Percentiles rank a stretch among this genome's conserved stretches.
These are phyloP conservation scores for Beta vulgaris DNA, from an alignment of 148 eudicot genomes.

Conservation along the genomic window DNA sequence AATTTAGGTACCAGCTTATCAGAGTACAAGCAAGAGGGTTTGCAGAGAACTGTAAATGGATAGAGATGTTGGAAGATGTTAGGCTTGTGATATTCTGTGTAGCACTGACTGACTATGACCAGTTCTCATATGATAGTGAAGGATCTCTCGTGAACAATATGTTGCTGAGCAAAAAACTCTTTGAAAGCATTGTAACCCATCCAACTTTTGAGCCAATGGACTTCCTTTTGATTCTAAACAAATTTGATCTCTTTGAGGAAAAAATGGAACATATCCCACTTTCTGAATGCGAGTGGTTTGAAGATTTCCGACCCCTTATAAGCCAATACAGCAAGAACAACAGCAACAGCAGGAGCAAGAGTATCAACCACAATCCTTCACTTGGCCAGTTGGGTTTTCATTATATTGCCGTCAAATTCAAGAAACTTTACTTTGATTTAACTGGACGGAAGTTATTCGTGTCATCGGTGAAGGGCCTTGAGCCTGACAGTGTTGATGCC, in stretches of 20 bases:
- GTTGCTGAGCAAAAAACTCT: conserved; percentile 70
- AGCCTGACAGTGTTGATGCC: conserved; percentile 70
- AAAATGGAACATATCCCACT: conserved; percentile 75
- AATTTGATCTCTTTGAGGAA: conserved; percentile 76
- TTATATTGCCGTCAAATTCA: conserved; percentile 85
- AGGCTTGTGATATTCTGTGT: conserved; percentile 82
- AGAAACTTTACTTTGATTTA: conserved; percentile 68
- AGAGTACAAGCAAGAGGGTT: conserved; percentile 85
- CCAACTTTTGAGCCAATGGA: conserved; percentile 82
- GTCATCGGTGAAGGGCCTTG: conserved; percentile 73
- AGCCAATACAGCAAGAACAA: conserved; percentile 46
- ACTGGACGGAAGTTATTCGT: conserved; percentile 74
- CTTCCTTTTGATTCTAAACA: conserved; percentile 75
- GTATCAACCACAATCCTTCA: conserved; percentile 58
- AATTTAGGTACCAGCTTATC: conserved; percentile 77
- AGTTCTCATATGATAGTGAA: conserved; percentile 44
- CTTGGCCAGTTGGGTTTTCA: conserved; percentile 85
- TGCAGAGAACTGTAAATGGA: conserved; percentile 88
- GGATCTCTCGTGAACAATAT: conserved; percentile 66
- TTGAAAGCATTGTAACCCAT: conserved; percentile 75
- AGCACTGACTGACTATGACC: conserved; percentile 73
- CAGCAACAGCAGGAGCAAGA: conserved; percentile 45
- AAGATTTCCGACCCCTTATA: conserved; percentile 78
- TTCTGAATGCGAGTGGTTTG: conserved; percentile 80
- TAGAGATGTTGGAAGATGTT: conserved; percentile 92